Evolutionary conservation across 176 grass and related monocot species (phyloP), one percentile per base, ranked within the genome.

Genomic region (Thalia dealbata): DNA sequence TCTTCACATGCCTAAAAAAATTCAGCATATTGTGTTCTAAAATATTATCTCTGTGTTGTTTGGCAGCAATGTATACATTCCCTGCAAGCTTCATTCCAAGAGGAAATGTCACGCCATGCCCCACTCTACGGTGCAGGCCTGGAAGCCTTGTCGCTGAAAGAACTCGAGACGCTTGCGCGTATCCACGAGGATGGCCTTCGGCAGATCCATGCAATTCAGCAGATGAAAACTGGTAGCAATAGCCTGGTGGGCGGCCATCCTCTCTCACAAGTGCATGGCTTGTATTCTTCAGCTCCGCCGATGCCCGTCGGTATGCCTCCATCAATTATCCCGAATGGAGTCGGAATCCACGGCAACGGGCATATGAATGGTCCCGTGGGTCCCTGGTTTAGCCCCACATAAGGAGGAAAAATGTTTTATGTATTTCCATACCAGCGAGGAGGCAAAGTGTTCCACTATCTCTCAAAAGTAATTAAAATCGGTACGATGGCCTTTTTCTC

Each of bases 61-160:
- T 86, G 76, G 78, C 89, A 99, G 95, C 90, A 93, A 99, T 99
- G 91, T 69, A 99, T 99, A 65, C 70, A 50, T 64, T 91, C 90
- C 16, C 85, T 99, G 15, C 90, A 99, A 86, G 83, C 81, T 9
- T 93, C 90, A 64, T 79, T 99, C 38, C 87, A 88, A 81, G 95
- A 99, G 81, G 90, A 93, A 87, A 99, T 99, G 90, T 56, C 79
- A 14, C 81, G 90, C 56, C 90, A 99, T 84, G 95, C 87, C 46
- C 90, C 85, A 44, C 59, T 99, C 25, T 99, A 93, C 60, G 90
- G 95, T 66, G 87, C 79, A 4, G 90, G 90, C 0, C 21, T 99
- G 32, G 95, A 99, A 75, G 74, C 81, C 24, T 74, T 99, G 62
- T 88, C 85, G 0, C 69, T 84, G 45, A 84, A 86, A 23, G 90